A percentile compares a stretch with the other conserved stretches of the same genome.
Conservation (phyloP, 352 stramenopile species). For the Globisporangium abappressorium region DNA sequence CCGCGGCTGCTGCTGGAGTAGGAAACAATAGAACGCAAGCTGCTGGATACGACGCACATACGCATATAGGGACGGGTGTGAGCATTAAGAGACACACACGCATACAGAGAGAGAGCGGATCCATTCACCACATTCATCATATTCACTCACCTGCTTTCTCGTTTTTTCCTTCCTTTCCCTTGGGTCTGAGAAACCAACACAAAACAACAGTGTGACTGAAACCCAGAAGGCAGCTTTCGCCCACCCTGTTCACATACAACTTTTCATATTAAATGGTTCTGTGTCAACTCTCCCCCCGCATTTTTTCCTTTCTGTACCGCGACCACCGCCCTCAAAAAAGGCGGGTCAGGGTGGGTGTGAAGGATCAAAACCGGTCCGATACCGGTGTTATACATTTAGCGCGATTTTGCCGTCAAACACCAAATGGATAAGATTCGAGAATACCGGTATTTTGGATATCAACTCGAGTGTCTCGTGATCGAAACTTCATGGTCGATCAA, state of each 20-base stretch:
- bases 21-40: background rate
- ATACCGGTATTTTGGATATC: background rate
- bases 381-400: too few relatives aligned
- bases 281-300: background rate
- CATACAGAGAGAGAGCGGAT: background rate
- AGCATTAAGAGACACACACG: background rate
- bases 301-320: background rate
- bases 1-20: background rate
- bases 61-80: background rate
- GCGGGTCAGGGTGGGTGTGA: background rate
- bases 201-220: background rate
- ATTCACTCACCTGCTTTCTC: background rate
- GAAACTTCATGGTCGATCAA: too few relatives aligned
- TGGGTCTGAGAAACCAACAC: slow-evolving; percentile 6
- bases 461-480: too few relatives aligned
- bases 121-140: background rate
- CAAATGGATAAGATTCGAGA: too few relatives aligned
- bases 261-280: background rate
- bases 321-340: background rate
- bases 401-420: too few relatives aligned
- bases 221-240: background rate
- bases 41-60: background rate
- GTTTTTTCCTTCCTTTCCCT: background rate
- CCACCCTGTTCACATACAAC: background rate
- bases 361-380: background rate